phyloP scores from a whole-genome alignment of 805 yeast species.

The Yamadazyma akitaensis region DNA sequence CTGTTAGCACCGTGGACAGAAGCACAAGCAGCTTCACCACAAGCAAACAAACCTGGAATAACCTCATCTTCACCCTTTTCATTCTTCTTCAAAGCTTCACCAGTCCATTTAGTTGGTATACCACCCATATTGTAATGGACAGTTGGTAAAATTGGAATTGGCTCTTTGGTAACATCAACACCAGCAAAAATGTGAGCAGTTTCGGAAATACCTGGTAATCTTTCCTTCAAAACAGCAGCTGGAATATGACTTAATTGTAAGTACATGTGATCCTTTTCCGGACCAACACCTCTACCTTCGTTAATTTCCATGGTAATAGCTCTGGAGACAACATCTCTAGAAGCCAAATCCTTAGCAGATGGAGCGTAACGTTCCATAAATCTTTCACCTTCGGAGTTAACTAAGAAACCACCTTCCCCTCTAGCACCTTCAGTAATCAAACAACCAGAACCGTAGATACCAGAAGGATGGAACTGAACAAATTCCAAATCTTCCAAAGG shows the following conservation, averaged over 20 bases:
- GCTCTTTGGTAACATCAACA: constrained; percentile 98
- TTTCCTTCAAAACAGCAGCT: constrained; percentile 83
- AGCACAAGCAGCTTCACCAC: constrained; percentile 99
- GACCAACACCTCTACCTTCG: constrained; percentile 99
- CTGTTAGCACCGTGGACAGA: constrained; percentile 99
- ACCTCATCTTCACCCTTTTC: constrained; percentile 85
- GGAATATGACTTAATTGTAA: constrained; percentile 94
- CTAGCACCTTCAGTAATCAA: constrained; percentile 99
- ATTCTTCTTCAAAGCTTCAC: constrained; percentile 84
- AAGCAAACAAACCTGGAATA: constrained; percentile 91
- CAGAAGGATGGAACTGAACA: constrained; percentile 98
- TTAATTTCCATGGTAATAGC: constrained; percentile 98
- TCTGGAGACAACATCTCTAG: constrained; percentile 97
- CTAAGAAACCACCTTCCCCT: constrained; percentile 99
- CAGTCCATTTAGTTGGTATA: constrained; percentile 96
- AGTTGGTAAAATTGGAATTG: constrained; percentile 96
- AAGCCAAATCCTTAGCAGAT: constrained; percentile 96
- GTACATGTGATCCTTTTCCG: constrained; percentile 90
- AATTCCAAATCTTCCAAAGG: constrained; percentile 97
- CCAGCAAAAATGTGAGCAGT: constrained; percentile 98
- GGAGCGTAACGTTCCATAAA: constrained; percentile 99
- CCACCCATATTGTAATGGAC: constrained; percentile 99
- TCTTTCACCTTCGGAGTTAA: constrained; percentile 97
- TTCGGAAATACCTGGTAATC: constrained; percentile 98
- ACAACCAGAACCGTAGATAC: constrained; percentile 99